A percentile compares a stretch with the other conserved stretches of the same genome.
phyloP scores from a whole-genome alignment of 2,329 filamentous ascomycete species.

The Talaromyces sp. region DNA sequence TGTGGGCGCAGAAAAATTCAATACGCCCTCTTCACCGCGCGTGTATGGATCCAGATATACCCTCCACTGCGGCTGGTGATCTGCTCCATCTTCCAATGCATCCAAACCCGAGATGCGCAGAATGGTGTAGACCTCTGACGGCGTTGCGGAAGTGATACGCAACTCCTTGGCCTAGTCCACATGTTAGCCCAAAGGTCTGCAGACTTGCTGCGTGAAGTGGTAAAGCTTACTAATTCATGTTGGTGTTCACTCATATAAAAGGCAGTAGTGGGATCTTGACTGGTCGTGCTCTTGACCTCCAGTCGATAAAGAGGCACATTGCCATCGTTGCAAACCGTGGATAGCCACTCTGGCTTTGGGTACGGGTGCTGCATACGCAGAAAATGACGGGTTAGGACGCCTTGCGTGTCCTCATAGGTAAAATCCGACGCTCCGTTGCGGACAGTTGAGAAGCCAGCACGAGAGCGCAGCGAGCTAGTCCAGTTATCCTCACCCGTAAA shows the following conservation, averaged over 20 bases:
- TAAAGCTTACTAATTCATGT: background rate
- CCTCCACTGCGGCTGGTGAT: background rate
- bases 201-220: background rate
- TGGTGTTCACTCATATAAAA: background rate
- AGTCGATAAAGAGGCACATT: background rate
- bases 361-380: background rate
- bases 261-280: background rate
- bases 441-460: slow-evolving; percentile 14
- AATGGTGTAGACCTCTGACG: background rate
- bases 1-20: background rate
- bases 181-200: background rate
- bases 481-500: slow-evolving; percentile 14
- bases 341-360: background rate
- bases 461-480: slow-evolving; percentile 16
- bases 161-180: background rate
- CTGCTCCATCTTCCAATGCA: background rate
- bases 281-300: background rate
- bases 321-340: background rate
- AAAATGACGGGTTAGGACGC: background rate
- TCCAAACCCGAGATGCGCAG: background rate
- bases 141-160: background rate
- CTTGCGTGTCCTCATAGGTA: slow-evolving; percentile 1
- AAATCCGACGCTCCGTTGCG: slow-evolving; percentile 13
- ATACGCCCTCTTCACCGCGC: background rate
- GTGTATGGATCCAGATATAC: background rate